These are phyloP conservation scores for Dendrostoma leiphaemia DNA, from an alignment of 2,329 filamentous ascomycete genomes.

Conservation along the genomic window DNA sequence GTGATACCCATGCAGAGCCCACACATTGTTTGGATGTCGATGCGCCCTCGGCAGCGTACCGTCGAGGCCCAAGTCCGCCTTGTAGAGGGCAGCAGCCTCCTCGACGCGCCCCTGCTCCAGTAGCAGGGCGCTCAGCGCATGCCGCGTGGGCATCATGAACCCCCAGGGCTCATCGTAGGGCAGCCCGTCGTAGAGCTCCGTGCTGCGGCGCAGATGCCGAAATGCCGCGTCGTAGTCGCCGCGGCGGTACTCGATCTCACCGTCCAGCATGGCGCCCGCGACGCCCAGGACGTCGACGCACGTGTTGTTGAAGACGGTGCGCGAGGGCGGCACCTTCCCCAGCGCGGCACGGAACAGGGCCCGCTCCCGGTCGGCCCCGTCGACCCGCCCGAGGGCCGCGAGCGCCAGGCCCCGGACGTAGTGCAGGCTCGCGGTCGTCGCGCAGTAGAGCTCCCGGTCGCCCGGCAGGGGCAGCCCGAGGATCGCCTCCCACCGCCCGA, in stretches of 20 bases:
- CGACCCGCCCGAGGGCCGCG: slow-evolving; percentile 55
- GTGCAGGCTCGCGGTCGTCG: slow-evolving; percentile 65
- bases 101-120: slow-evolving; percentile 62
- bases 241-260: slow-evolving; percentile 69
- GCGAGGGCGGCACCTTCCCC: slow-evolving; percentile 51
- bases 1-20: slow-evolving; percentile 71
- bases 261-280: slow-evolving; percentile 66
- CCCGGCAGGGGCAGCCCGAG: slow-evolving; percentile 52
- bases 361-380: slow-evolving; percentile 52
- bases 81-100: slow-evolving; percentile 56
- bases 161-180: slow-evolving; percentile 76
- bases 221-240: slow-evolving; percentile 60
- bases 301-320: slow-evolving; percentile 69
- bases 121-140: slow-evolving; percentile 68
- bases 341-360: slow-evolving; percentile 50
- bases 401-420: slow-evolving; percentile 69
- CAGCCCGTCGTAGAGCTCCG: slow-evolving; percentile 59
- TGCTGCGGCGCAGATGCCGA: slow-evolving; percentile 52
- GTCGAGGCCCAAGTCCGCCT: slow-evolving; percentile 59
- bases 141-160: slow-evolving; percentile 74
- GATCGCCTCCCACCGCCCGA: slow-evolving; percentile 70
- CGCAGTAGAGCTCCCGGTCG: slow-evolving; percentile 62
- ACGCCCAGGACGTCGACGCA: slow-evolving; percentile 62
- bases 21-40: slow-evolving; percentile 71
- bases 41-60: slow-evolving; percentile 61